These are phyloP conservation scores for Periconia digitata DNA, from an alignment of 2,329 filamentous ascomycete species.

Conservation along the genomic window DNA sequence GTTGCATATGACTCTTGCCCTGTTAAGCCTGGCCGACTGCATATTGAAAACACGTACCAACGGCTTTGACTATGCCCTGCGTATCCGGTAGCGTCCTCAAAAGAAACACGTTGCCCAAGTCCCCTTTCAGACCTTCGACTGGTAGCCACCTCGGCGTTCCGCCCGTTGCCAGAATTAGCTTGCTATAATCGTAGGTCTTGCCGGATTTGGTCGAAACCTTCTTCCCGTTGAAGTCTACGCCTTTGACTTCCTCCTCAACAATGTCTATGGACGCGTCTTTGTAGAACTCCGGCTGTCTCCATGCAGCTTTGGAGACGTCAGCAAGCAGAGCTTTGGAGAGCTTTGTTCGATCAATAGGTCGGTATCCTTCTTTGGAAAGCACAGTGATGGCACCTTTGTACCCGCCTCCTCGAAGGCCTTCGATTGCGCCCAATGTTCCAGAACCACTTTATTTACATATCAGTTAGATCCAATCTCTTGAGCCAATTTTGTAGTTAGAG, in stretches of 20 bases:
- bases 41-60: no score
- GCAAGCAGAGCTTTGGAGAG: conserved; percentile 89
- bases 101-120: conserved; percentile 82
- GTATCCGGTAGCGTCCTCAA: conserved; percentile 77
- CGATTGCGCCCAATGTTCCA: conserved; percentile 77
- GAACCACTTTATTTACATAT: conserved; percentile 61
- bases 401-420: conserved; percentile 79
- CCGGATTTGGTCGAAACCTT: conserved; percentile 74
- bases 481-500: conserved; percentile 7
- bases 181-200: conserved; percentile 74
- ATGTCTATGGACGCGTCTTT: conserved; percentile 61
- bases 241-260: conserved; percentile 63
- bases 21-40: no score
- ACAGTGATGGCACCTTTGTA: conserved; percentile 80
- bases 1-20: no score
- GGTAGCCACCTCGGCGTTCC: conserved; percentile 76
- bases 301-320: conserved; percentile 76
- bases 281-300: conserved; percentile 78
- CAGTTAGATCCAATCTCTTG: conserved; percentile 6
- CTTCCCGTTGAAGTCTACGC: conserved; percentile 74
- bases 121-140: conserved; percentile 77
- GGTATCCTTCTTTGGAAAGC: conserved; percentile 79
- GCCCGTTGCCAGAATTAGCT: conserved; percentile 87
- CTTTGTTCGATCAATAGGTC: conserved; percentile 91
- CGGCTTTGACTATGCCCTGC: conserved; percentile 74